Evolutionary conservation across 2,329 filamentous ascomycete species (phyloP).

Genomic region (Cladobotryum mycophilum): DNA sequence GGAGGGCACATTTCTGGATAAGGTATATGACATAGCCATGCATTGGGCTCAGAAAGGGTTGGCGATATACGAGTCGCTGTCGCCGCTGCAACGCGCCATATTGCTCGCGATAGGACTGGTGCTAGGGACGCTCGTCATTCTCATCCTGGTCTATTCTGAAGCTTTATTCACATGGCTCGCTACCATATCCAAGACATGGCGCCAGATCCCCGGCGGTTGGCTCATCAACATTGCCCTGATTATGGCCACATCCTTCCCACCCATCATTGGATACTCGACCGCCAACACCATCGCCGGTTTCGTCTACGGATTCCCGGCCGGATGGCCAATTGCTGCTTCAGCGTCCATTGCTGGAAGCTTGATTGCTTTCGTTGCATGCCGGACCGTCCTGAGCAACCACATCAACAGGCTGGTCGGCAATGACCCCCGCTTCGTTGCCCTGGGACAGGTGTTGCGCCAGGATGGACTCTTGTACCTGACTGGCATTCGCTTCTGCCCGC

Average conservation of each 20-base stretch:
- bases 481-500: constrained; percentile 85
- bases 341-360: constrained; percentile 75
- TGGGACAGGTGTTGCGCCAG: constrained; percentile 80
- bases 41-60: constrained; percentile 37
- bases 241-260: constrained; percentile 76
- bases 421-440: constrained; percentile 82
- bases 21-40: constrained; percentile 27
- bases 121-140: constrained; percentile 50
- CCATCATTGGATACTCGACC: constrained; percentile 80
- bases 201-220: constrained; percentile 65
- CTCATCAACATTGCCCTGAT: constrained; percentile 68
- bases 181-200: constrained; percentile 71
- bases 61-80: constrained; percentile 48
- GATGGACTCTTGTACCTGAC: constrained; percentile 85
- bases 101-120: constrained; percentile 43
- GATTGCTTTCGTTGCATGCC: constrained; percentile 71
- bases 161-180: constrained; percentile 69
- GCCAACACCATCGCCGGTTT: constrained; percentile 52
- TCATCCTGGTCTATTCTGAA: constrained; percentile 74
- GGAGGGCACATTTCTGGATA: constrained; percentile 34
- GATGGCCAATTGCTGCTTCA: constrained; percentile 76
- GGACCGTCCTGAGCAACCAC: constrained; percentile 70
- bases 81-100: constrained; percentile 56
- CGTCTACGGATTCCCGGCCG: constrained; percentile 51
- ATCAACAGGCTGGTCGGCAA: constrained; percentile 74